A percentile compares a stretch with the other conserved stretches of the same genome.
Evolutionary conservation across 371 early-diverging fungal genomes (phyloP).

Genomic region (Syncephalis fuscata): DNA sequence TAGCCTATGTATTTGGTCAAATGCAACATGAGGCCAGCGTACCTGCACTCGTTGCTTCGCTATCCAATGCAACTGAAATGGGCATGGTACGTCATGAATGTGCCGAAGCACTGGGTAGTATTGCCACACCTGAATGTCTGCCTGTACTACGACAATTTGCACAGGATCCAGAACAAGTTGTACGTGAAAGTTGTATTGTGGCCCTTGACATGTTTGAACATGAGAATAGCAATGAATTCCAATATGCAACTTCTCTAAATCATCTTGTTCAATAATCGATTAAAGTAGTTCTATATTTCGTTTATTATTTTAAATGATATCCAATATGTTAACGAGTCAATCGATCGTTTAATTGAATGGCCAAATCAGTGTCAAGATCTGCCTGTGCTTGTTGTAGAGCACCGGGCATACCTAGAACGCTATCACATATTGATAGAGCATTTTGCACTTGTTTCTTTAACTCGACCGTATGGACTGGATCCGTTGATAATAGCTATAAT

Average conservation of each 20-base stretch:
- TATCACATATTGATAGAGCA: too few relatives aligned
- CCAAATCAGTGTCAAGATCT: too few relatives aligned
- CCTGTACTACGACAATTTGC: conserved; percentile 53
- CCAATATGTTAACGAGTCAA: background rate
- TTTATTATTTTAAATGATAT: background rate
- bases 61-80: conserved; percentile 58
- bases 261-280: background rate
- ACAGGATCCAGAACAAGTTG: conserved; percentile 70
- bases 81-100: conserved; percentile 99
- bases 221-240: conserved; percentile 59
- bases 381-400: too few relatives aligned
- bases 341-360: too few relatives aligned
- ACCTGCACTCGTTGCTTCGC: conserved; percentile 62
- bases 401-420: too few relatives aligned
- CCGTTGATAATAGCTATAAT: too few relatives aligned
- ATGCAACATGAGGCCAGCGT: conserved; percentile 87
- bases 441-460: too few relatives aligned
- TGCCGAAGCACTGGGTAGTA: conserved; percentile 99
- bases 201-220: conserved; percentile 97
- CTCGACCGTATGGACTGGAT: too few relatives aligned
- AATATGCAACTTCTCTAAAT: conserved; percentile 39
- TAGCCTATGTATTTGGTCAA: conserved; percentile 97
- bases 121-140: conserved; percentile 84
- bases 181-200: conserved; percentile 91
- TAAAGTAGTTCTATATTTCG: background rate